Conservation (phyloP, 345 rosid genomes). For the Lepidium aucheri region DNA sequence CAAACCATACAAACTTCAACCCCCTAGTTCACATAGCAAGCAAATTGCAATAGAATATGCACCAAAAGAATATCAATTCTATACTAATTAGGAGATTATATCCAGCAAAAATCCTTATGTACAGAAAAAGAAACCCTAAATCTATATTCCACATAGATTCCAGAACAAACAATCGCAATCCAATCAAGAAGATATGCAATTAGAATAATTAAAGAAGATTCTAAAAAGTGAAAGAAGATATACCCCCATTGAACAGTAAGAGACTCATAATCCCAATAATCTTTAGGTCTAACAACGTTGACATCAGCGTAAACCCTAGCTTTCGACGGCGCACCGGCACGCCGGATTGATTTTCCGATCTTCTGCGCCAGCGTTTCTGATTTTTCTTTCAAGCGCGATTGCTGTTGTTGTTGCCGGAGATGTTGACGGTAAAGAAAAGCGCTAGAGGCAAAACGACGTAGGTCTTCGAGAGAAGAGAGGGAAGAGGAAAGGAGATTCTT, state of each 20-base stretch:
- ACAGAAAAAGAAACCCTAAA: conserved; percentile 3
- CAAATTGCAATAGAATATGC: background rate
- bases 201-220: background rate
- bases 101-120: background rate
- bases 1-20: no score
- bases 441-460: conserved; percentile 35
- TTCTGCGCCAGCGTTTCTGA: conserved; percentile 90
- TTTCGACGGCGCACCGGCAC: conserved; percentile 90
- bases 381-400: conserved; percentile 23
- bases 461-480: background rate
- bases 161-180: background rate
- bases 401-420: conserved; percentile 12
- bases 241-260: conserved; percentile 92
- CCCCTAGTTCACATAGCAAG: background rate
- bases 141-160: conserved; percentile 2
- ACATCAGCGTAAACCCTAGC: conserved; percentile 92
- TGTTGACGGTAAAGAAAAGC: conserved; percentile 27
- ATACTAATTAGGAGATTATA: background rate
- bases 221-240: background rate
- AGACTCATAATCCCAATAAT: conserved; percentile 63
- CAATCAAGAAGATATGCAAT: background rate
- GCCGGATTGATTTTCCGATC: conserved; percentile 87
- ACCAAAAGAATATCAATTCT: background rate
- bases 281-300: conserved; percentile 84
- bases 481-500: conserved; percentile 3